Base-by-base conservation (phyloP, 768 basidiomycete genomes). In the Daedalea quercina region DNA sequence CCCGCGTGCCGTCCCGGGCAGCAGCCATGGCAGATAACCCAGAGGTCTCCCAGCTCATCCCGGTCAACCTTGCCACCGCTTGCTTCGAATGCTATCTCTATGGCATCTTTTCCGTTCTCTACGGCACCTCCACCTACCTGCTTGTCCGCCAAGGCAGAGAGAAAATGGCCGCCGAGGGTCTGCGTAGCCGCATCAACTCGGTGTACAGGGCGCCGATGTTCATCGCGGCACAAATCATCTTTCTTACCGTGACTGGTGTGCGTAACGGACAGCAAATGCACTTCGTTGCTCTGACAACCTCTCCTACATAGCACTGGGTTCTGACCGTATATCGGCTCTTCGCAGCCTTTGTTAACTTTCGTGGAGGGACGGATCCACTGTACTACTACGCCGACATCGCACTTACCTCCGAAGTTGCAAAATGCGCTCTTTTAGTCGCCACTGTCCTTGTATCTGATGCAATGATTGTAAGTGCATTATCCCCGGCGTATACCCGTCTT, bases 71-170 rank as follows among this genome's bases (percentile, higher is more conserved):
- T 9, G 53, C 53, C 6, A 42, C 43, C n/a, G 41, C 37, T 4
- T 54, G 47, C 43, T 19, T 54, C 13, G 47, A 54, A 31, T 50
- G 53, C 42, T 25, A 31, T 26, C 42, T 54, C 41, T 50, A 50
- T 31, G 53, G 53, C 47, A 26, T 50, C 17, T 54, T 54, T 42
- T 42, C 45, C 31, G 44, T 50, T 1, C 53, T 50, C 42, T 42
- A 41, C 9, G 48, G 22, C 26, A 25, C 44, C 42, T 49, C 53
- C 1, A 34, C 44, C 34, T 49, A 37, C 25, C 24, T 49, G 22
- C 35, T 49, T 3, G 9, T 49, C 12, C 25, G 11, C 11, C 48
- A 25, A 15, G 34, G 48, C 9, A 31, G 33, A 12, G 31, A 11
- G 19, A 49, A 49, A 24, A 8, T 49, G 6, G 35, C 34, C 9